A percentile compares a stretch with the other conserved stretches of the same genome.
Conservation (phyloP, 176 grass and related monocot genomes). For the Typha latifolia region DNA sequence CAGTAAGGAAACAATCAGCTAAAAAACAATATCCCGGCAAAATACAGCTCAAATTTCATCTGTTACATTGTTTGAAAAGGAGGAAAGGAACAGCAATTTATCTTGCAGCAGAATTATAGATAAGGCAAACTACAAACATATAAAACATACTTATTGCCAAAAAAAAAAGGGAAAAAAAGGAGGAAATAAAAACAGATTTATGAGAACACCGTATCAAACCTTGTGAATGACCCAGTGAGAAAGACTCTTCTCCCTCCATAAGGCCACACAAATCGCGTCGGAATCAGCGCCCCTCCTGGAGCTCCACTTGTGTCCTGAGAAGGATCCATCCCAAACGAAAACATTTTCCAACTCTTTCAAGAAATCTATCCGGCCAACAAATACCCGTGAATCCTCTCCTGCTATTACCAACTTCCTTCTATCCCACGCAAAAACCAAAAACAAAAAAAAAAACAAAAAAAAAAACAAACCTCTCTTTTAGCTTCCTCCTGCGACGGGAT, state of each 20-base stretch:
- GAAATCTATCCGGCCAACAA: neutral
- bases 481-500: conserved; percentile 11
- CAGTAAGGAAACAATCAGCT: no score
- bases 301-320: conserved; percentile 4
- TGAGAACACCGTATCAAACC: neutral
- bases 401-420: neutral
- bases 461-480: neutral
- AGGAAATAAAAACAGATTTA: neutral
- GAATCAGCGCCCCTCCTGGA: neutral
- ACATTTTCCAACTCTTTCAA: conserved; percentile 2
- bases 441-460: neutral
- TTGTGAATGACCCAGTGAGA: conserved; percentile 21
- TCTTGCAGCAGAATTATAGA: no score
- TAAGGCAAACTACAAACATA: no score
- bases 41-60: no score
- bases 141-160: neutral
- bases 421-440: neutral
- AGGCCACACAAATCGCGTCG: conserved; percentile 22
- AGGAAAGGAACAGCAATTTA: no score
- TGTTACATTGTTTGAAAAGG: no score
- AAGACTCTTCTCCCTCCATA: conserved; percentile 24
- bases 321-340: neutral
- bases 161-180: neutral
- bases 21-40: no score
- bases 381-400: neutral